Evolutionary conservation across 768 basidiomycete genomes (phyloP), one percentile per base, ranked within the genome.

Genomic region (Mycena floridula): DNA sequence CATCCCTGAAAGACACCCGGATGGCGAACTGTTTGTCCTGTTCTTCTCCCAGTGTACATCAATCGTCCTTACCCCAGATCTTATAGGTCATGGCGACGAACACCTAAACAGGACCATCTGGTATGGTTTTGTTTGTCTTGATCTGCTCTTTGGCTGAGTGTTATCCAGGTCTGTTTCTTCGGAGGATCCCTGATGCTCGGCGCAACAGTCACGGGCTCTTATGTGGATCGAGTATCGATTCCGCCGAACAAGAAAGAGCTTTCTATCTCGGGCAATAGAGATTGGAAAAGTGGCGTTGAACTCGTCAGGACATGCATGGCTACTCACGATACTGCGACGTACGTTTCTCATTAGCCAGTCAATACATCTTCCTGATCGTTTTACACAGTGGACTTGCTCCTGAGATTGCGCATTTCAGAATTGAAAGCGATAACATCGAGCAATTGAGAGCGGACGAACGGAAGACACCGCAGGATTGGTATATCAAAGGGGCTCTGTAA

Each of bases 161-260:
- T n/a, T n/a, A n/a, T n/a, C n/a, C n/a, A n/a, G n/a, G n/a, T 89
- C 3, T 97, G 94, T 65, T 98, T 96, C 78, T 68, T 98, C 25
- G 91, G 85, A 16, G 94, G 92, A 3, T 89, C 89, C 1, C 77
- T 98, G 45, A 81, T 98, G 73, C 77, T 98, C 3, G 92, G 94
- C 11, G 88, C 90, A 12, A 88, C 86, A 3, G 76, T 70, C 2
- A 66, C 80, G 2, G 84, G 85, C 8, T 73, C 83, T 0, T 47
- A 72, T 15, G 63, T 61, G 3, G 58, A 71, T 8, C 67, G 63
- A 3, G 78, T 85, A 5, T 85, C 84, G 8, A 60, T 87, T 25
- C 89, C 89, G 11, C 89, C 89, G 0, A 68, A 65, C 21, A 61
- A 67, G n/a, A 67, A 69, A 2, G 73, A 89, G 49, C 69, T 93